Percentiles rank a stretch among this genome's conserved stretches.
Evolutionary conservation across 345 rosid species (phyloP).

Genomic region (Alliaria petiolata): DNA sequence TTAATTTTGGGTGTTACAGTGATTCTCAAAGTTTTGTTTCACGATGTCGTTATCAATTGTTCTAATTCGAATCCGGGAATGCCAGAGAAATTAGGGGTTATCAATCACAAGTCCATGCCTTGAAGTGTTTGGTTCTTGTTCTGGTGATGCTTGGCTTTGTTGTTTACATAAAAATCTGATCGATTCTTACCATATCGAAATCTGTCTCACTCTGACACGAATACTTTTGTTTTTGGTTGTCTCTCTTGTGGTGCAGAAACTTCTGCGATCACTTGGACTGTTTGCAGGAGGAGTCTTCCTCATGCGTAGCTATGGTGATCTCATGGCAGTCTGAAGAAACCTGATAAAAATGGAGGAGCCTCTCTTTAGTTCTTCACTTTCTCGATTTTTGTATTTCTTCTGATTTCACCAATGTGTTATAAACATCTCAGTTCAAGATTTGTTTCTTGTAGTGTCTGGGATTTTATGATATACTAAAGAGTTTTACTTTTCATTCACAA

Average conservation of each 20-base stretch:
- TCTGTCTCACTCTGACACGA: not conserved
- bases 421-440: not conserved
- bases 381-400: not conserved
- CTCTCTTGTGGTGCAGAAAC: constrained; percentile 48
- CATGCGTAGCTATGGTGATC: constrained; percentile 89
- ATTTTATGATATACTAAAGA: not conserved
- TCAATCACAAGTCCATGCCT: too few species aligned
- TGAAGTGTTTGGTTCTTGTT: not conserved
- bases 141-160: not conserved
- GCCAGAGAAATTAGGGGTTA: too few species aligned
- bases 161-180: not conserved
- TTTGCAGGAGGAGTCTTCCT: constrained; percentile 76
- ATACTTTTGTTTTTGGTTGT: not conserved
- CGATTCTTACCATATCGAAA: not conserved
- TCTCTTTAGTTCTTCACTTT: not conserved
- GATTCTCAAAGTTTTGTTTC: not conserved
- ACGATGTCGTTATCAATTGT: not conserved
- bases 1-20: not conserved
- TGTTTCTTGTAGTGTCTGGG: not conserved
- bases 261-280: constrained; percentile 63
- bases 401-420: not conserved
- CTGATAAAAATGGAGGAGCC: constrained; percentile 26
- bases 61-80: too few species aligned
- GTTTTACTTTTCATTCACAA: not conserved
- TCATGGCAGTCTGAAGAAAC: constrained; percentile 60